phyloP scores from a whole-genome alignment of 2,329 filamentous ascomycete genomes.

The Torrubiella hemipterigena region DNA sequence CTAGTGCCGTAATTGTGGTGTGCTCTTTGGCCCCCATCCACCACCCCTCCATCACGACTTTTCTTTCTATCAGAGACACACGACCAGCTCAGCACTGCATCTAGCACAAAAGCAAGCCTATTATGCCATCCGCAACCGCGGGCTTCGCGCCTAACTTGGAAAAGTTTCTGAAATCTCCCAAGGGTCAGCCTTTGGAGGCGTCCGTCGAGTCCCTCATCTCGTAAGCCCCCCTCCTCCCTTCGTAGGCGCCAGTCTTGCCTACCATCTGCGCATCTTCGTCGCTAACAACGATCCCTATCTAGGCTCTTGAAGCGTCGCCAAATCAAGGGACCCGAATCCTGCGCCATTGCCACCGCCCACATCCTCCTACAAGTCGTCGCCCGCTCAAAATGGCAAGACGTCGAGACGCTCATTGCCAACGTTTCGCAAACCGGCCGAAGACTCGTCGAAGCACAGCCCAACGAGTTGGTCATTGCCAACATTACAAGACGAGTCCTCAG shows the following conservation, averaged over 20 bases:
- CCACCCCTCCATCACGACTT: too few relatives aligned
- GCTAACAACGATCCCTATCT: slow-evolving; percentile 6
- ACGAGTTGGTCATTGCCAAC: slow-evolving; percentile 87
- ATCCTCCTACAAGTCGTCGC: slow-evolving; percentile 80
- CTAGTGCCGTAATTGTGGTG: too few relatives aligned
- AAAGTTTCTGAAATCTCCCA: slow-evolving; percentile 69
- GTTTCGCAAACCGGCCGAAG: slow-evolving; percentile 68
- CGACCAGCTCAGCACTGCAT: too few relatives aligned
- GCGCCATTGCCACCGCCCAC: slow-evolving; percentile 82
- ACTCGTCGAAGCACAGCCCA: slow-evolving; percentile 72
- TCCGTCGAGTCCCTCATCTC: slow-evolving; percentile 76
- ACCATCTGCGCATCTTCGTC: neutral
- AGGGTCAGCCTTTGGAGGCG: slow-evolving; percentile 61
- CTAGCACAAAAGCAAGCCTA: too few relatives aligned
- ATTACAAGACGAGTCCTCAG: slow-evolving; percentile 84
- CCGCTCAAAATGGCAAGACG: slow-evolving; percentile 65
- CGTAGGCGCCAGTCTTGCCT: slow-evolving; percentile 2
- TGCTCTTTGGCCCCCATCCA: too few relatives aligned
- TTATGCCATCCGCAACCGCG: slow-evolving; percentile 22
- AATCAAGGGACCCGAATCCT: slow-evolving; percentile 76
- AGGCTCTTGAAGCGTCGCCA: slow-evolving; percentile 85
- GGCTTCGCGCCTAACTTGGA: slow-evolving; percentile 57
- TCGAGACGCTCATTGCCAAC: slow-evolving; percentile 65
- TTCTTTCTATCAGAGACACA: too few relatives aligned
- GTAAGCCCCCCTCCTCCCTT: slow-evolving; percentile 42